These are phyloP conservation scores for Fonsecaea nubica DNA, from an alignment of 2,329 filamentous ascomycete genomes.

Conservation along the genomic window DNA sequence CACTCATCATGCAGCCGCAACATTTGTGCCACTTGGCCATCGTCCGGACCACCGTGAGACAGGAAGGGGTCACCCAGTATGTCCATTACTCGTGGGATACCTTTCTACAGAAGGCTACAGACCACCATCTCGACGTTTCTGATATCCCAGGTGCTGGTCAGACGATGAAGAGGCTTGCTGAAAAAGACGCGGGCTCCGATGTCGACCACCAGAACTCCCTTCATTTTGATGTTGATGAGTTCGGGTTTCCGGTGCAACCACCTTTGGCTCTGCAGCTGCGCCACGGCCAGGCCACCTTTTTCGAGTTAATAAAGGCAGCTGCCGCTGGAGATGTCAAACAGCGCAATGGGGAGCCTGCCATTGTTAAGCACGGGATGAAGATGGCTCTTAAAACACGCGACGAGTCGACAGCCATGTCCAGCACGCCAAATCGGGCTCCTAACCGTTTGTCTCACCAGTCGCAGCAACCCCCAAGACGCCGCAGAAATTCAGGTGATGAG, in stretches of 20 bases:
- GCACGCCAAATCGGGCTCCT: neutral
- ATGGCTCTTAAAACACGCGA: constrained; percentile 22
- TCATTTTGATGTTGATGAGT: constrained; percentile 46
- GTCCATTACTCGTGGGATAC: constrained; percentile 61
- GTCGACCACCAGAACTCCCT: neutral
- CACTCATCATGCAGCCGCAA: constrained; percentile 64
- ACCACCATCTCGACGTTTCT: constrained; percentile 45
- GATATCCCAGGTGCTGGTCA: constrained; percentile 30
- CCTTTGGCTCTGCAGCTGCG: constrained; percentile 47
- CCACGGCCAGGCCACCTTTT: constrained; percentile 52
- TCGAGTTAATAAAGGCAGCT: constrained; percentile 47
- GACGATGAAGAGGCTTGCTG: constrained; percentile 11
- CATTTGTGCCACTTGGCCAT: constrained; percentile 64
- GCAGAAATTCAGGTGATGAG: neutral
- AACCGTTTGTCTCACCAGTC: neutral
- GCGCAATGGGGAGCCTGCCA: constrained; percentile 47
- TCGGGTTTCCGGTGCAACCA: constrained; percentile 54
- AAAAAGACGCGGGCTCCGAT: neutral
- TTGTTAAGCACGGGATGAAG: constrained; percentile 46
- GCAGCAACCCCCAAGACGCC: neutral
- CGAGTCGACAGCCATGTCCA: neutral
- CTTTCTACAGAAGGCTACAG: constrained; percentile 61
- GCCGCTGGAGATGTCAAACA: constrained; percentile 46
- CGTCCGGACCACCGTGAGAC: constrained; percentile 60
- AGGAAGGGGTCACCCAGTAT: constrained; percentile 58